Conservation (phyloP, 805 yeast species). For the Yarrowia sp. region DNA sequence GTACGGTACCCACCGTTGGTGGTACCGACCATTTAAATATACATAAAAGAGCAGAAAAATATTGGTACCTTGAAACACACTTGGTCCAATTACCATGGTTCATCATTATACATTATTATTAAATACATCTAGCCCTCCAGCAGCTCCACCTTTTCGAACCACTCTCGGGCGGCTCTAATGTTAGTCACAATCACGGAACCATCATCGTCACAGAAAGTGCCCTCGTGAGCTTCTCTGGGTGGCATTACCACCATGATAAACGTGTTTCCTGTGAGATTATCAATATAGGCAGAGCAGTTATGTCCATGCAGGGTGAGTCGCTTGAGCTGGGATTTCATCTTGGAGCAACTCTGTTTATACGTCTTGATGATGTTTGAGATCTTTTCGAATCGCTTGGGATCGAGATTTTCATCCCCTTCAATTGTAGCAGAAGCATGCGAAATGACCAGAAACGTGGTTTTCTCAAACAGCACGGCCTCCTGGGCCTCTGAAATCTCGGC, state of each 20-base stretch:
- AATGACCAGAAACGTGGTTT: constrained; percentile 83
- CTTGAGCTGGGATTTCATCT: constrained; percentile 79
- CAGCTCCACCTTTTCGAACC: constrained; percentile 43
- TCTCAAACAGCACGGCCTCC: constrained; percentile 88
- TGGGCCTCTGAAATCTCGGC: constrained; percentile 76
- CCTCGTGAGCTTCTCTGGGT: constrained; percentile 31
- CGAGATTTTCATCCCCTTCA: constrained; percentile 44
- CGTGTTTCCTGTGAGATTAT: constrained; percentile 45
- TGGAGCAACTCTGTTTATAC: constrained; percentile 87
- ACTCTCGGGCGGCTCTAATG: constrained; percentile 40
- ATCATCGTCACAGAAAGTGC: constrained; percentile 34
- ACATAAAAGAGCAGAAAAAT: too few species aligned
- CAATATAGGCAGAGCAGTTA: constrained; percentile 43
- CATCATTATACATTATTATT: background rate
- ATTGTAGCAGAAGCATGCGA: constrained; percentile 44
- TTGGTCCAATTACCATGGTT: too few species aligned
- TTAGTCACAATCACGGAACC: constrained; percentile 40
- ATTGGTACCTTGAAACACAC: too few species aligned
- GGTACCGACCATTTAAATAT: too few species aligned
- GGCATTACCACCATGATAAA: constrained; percentile 47
- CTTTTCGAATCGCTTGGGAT: constrained; percentile 91
- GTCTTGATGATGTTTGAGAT: constrained; percentile 91
- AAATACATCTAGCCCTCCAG: background rate
- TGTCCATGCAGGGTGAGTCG: constrained; percentile 66
- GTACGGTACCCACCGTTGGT: too few species aligned